These are phyloP conservation scores for Penicillium taxi DNA, from an alignment of 495 filamentous ascomycete species.

Conservation along the genomic window DNA sequence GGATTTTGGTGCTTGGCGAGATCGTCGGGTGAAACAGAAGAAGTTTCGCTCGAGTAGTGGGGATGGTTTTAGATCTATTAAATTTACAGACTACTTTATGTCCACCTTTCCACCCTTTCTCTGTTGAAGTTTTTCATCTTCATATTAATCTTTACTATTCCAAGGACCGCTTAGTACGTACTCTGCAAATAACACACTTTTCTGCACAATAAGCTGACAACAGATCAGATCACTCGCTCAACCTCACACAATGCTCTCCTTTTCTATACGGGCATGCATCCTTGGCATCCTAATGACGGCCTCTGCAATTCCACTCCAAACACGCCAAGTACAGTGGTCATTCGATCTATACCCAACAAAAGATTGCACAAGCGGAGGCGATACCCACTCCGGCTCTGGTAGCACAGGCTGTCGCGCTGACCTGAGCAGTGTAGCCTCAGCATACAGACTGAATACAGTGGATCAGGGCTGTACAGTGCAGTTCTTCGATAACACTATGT, in stretches of 20 bases:
- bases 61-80: too few relatives aligned
- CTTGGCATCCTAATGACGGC: slow-evolving; percentile 9
- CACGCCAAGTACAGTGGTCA: slow-evolving; percentile 18
- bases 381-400: slow-evolving; percentile 15
- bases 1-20: too few relatives aligned
- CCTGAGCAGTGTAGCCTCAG: slow-evolving; percentile 16
- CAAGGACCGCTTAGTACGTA: too few relatives aligned
- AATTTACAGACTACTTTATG: too few relatives aligned
- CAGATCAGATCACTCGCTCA: too few relatives aligned
- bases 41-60: too few relatives aligned
- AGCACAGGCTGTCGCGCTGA: slow-evolving; percentile 24
- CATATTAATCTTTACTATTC: too few relatives aligned
- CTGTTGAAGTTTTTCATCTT: too few relatives aligned
- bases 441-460: slow-evolving; percentile 15
- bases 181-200: too few relatives aligned
- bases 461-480: slow-evolving; percentile 17
- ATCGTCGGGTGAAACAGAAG: too few relatives aligned
- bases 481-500: slow-evolving; percentile 27
- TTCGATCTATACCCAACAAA: slow-evolving; percentile 17
- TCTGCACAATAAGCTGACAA: too few relatives aligned
- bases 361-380: slow-evolving; percentile 11
- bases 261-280: slow-evolving; percentile 4
- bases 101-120: too few relatives aligned
- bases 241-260: slow-evolving; percentile 3
- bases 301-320: slow-evolving; percentile 16